Evolutionary conservation across 2,329 filamentous ascomycete genomes (phyloP), one percentile per base, ranked within the genome.

Genomic region (Penicillium sp.): DNA sequence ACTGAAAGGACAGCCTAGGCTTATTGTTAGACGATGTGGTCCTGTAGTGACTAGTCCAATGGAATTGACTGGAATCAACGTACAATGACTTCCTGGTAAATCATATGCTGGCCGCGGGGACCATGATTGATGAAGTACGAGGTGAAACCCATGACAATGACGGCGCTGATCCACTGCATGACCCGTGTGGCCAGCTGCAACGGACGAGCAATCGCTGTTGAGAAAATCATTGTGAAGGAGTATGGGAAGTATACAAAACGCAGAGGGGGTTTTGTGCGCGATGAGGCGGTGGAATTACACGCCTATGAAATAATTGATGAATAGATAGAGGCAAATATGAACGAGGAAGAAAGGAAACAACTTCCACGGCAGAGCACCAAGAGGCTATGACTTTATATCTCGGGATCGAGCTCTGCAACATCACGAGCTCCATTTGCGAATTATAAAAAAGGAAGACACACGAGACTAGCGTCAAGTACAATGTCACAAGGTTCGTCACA

Each of bases 1-100:
- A 77, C 66, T 1, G 71, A 74, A 18, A 74, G 47, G 27, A 63
- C 61, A 9, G 74, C 53, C 69, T 71, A 23, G 3, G 35, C 4
- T 26, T 43, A 43, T 61, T 43, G 45, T 61, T 57, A 62, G 48
- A 16, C 18, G 4, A 2, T 27, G 13, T 13, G 19, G 8, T n/a
- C 16, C 3, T 34, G 18, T 16, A 5, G 23, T 13, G 11, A 32
- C 13, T 2, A 9, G 3, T 3, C 19, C 14, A 18, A 14, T n/a
- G 10, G 2, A 10, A 9, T 2, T 26, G 5, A 40, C 6, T 3
- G 2, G 1, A 5, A 13, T 18, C 7, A 3, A 45, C 59, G 3
- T 56, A 66, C 63, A 47, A 66, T 65, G 16, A 64, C 58, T 51
- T 64, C 62, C 35, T 65, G 61, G 49, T 61, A 66, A 48, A 62